Conservation (phyloP, 2,329 filamentous ascomycete species). For the Fusarium burgessii region DNA sequence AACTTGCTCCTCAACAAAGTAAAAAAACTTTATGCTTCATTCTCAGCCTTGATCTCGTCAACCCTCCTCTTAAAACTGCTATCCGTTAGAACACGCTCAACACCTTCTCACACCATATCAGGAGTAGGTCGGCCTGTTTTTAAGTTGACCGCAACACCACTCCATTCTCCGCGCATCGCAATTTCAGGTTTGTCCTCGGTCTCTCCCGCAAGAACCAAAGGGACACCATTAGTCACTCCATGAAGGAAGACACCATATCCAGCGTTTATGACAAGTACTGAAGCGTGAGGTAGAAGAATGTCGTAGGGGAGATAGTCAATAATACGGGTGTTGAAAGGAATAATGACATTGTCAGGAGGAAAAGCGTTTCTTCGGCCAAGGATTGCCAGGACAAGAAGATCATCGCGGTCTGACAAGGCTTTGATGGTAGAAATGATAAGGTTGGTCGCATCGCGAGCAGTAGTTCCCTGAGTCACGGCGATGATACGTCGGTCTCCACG, state of each 20-base stretch:
- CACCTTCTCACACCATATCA: constrained; percentile 46
- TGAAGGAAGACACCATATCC: constrained; percentile 63
- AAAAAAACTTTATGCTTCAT: constrained; percentile 47
- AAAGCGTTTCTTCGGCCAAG: constrained; percentile 45
- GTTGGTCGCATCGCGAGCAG: constrained; percentile 54
- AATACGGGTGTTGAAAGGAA: constrained; percentile 58
- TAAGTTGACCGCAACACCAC: constrained; percentile 60
- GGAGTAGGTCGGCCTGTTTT: constrained; percentile 49
- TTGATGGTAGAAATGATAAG: constrained; percentile 60
- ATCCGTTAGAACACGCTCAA: constrained; percentile 50
- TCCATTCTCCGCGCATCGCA: constrained; percentile 55
- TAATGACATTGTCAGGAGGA: constrained; percentile 40
- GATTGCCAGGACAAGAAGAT: constrained; percentile 52
- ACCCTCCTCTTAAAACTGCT: constrained; percentile 49
- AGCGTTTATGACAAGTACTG: constrained; percentile 61
- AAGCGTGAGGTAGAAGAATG: constrained; percentile 56
- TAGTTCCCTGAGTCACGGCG: constrained; percentile 62
- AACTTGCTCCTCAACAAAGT: constrained; percentile 42
- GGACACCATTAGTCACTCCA: constrained; percentile 58
- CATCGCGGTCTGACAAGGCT: constrained; percentile 55
- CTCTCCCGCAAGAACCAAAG: constrained; percentile 59
- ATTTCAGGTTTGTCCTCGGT: constrained; percentile 58
- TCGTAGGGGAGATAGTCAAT: constrained; percentile 64
- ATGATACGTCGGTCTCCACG: constrained; percentile 55
- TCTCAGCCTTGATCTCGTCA: constrained; percentile 50